These are phyloP conservation scores for Lactarius deliciosus DNA, from an alignment of 768 basidiomycete species.

Conservation along the genomic window DNA sequence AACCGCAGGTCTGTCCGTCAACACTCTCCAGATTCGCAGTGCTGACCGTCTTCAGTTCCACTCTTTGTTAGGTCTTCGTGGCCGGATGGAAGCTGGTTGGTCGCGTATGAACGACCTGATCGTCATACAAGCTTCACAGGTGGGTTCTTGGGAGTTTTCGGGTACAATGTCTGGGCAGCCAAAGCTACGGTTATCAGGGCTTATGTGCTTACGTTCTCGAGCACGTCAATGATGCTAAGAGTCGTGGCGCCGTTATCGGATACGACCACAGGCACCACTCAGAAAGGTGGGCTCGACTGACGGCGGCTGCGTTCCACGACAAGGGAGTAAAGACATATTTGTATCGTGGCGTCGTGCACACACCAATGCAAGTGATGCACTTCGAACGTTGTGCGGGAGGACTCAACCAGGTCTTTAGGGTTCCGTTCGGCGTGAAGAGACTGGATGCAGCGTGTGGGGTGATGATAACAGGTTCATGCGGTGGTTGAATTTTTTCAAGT, in stretches of 20 bases:
- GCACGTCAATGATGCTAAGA: constrained; percentile 50
- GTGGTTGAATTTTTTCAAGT: constrained; percentile 3
- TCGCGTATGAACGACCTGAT: constrained; percentile 90
- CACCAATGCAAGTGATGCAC: constrained; percentile 59
- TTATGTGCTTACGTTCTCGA: constrained; percentile 68
- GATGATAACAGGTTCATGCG: constrained; percentile 75
- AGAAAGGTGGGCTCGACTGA: constrained; percentile 71
- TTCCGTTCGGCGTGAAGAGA: constrained; percentile 72
- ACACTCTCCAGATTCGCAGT: neutral
- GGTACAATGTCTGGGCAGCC: neutral
- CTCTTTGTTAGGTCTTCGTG: constrained; percentile 58
- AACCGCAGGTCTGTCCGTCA: constrained; percentile 61
- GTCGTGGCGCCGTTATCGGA: constrained; percentile 76
- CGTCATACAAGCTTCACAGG: constrained; percentile 81
- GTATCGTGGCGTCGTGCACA: constrained; percentile 70
- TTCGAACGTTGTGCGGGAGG: neutral
- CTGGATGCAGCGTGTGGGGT: constrained; percentile 76
- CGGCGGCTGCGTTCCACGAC: constrained; percentile 66
- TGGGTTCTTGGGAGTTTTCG: constrained; percentile 30
- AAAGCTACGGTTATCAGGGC: constrained; percentile 47
- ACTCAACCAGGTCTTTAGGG: constrained; percentile 44
- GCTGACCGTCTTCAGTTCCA: constrained; percentile 5
- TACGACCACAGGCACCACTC: constrained; percentile 86
- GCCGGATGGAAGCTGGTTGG: constrained; percentile 86
- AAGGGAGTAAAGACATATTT: constrained; percentile 69